Evolutionary conservation across 2,329 filamentous ascomycete species (phyloP).

Genomic region (Exutisphaerella laricina): DNA sequence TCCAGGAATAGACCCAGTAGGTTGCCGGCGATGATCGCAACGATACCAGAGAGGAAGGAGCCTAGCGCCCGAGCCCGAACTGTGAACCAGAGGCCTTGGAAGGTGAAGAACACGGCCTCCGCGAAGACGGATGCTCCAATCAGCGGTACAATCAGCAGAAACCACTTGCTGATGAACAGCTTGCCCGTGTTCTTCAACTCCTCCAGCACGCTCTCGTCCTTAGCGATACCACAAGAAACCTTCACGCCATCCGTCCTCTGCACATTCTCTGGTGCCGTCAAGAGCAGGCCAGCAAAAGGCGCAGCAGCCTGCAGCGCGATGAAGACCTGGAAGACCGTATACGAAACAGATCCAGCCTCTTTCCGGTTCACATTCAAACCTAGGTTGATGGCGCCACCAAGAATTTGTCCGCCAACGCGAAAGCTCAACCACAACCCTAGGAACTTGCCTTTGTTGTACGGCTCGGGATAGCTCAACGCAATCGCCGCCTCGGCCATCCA

Average conservation of each 20-base stretch:
- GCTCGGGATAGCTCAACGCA: constrained; percentile 66
- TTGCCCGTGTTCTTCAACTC: constrained; percentile 57
- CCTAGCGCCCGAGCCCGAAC: constrained; percentile 64
- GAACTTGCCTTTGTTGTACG: constrained; percentile 59
- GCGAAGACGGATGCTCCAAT: constrained; percentile 67
- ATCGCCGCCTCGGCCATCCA: constrained; percentile 73
- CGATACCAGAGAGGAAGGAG: constrained; percentile 63
- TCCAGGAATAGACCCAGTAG: constrained; percentile 62
- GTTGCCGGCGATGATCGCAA: constrained; percentile 61
- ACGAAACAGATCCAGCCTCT: constrained; percentile 60
- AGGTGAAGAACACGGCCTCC: constrained; percentile 69
- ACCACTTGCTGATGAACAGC: constrained; percentile 56
- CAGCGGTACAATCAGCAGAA: constrained; percentile 59
- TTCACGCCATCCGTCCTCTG: constrained; percentile 60
- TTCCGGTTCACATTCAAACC: constrained; percentile 56
- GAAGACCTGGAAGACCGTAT: constrained; percentile 63
- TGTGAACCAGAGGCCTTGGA: constrained; percentile 56
- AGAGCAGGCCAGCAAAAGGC: constrained; percentile 58
- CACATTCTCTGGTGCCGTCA: constrained; percentile 58
- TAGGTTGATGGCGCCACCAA: constrained; percentile 67
- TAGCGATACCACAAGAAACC: constrained; percentile 53
- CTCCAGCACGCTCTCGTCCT: constrained; percentile 46
- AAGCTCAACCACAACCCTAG: constrained; percentile 64
- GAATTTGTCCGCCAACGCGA: constrained; percentile 58
- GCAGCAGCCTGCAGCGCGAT: constrained; percentile 63